These are phyloP conservation scores for Plasmodium malariae DNA, from an alignment of 169 alveolate species.

Conservation along the genomic window DNA sequence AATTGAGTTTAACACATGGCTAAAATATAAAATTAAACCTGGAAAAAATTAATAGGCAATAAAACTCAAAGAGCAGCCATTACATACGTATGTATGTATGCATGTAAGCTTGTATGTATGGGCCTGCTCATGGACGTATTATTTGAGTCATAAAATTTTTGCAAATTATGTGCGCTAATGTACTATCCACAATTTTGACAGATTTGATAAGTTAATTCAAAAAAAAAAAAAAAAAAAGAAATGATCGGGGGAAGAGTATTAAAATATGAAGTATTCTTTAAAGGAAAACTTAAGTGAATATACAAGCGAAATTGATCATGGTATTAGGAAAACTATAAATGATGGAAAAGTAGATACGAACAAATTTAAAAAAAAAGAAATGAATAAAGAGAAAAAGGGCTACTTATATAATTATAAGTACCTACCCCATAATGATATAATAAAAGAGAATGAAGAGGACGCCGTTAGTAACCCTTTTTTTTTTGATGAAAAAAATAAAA, in stretches of 20 bases:
- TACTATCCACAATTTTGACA: too few relatives aligned
- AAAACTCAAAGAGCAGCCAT: too few relatives aligned
- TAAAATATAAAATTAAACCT: too few relatives aligned
- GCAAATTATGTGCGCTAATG: too few relatives aligned
- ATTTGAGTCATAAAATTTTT: too few relatives aligned
- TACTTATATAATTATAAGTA: not conserved
- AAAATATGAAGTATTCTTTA: not conserved
- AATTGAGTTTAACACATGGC: too few relatives aligned
- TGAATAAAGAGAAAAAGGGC: conserved; percentile 4
- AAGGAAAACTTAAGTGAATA: not conserved
- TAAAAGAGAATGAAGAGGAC: not conserved
- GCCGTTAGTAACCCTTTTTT: not conserved
- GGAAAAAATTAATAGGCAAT: too few relatives aligned
- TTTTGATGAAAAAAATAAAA: not conserved
- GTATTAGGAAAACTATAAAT: not conserved
- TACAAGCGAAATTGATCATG: not conserved
- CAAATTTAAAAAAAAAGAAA: not conserved
- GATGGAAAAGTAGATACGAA: not conserved
- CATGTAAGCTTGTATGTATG: too few relatives aligned
- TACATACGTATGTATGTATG: too few relatives aligned
- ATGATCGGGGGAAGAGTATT: not conserved
- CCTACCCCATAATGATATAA: not conserved
- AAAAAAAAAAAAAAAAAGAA: not conserved
- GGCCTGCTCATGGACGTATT: too few relatives aligned
- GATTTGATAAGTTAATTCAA: too few relatives aligned